A percentile compares a stretch with the other conserved stretches of the same genome.
These are phyloP conservation scores for Colletotrichum caudatum DNA, from an alignment of 2,329 filamentous ascomycete species.

Conservation along the genomic window DNA sequence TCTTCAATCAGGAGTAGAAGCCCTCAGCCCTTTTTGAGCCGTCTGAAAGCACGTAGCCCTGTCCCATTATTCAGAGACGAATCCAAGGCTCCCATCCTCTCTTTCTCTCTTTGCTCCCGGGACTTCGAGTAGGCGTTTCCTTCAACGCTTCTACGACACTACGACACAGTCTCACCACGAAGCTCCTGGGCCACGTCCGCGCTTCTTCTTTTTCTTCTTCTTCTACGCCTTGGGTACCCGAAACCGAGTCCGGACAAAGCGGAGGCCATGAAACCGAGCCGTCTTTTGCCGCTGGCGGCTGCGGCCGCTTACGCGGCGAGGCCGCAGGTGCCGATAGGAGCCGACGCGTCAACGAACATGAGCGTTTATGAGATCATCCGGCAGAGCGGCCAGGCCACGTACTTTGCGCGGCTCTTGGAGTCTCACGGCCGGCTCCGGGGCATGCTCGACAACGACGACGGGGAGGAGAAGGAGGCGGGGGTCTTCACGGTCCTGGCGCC, in stretches of 20 bases:
- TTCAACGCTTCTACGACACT: slow-evolving; percentile 13
- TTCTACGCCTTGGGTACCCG: not conserved
- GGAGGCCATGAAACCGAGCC: slow-evolving; percentile 15
- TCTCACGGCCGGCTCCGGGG: not conserved
- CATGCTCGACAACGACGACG: not conserved
- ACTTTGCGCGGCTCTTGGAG: slow-evolving; percentile 21
- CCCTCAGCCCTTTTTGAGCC: not conserved
- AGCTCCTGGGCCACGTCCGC: slow-evolving; percentile 1
- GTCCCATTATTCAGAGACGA: not conserved
- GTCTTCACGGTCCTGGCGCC: slow-evolving; percentile 19
- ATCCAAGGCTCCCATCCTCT: not conserved
- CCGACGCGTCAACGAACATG: not conserved
- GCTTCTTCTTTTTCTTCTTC: not conserved
- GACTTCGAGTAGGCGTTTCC: slow-evolving; percentile 3
- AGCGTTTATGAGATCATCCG: slow-evolving; percentile 4
- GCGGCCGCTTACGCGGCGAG: not conserved
- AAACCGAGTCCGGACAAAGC: not conserved
- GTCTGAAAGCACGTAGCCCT: not conserved
- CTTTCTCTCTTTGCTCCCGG: not conserved
- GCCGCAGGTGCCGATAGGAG: not conserved
- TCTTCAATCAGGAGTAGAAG: not conserved
- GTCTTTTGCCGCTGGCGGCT: slow-evolving; percentile 14
- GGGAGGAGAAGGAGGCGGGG: accelerated
- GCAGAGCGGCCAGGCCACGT: not conserved
- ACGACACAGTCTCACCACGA: slow-evolving; percentile 1